Conservation (phyloP, 2,329 filamentous ascomycete species). For the Fusarium equiseti region DNA sequence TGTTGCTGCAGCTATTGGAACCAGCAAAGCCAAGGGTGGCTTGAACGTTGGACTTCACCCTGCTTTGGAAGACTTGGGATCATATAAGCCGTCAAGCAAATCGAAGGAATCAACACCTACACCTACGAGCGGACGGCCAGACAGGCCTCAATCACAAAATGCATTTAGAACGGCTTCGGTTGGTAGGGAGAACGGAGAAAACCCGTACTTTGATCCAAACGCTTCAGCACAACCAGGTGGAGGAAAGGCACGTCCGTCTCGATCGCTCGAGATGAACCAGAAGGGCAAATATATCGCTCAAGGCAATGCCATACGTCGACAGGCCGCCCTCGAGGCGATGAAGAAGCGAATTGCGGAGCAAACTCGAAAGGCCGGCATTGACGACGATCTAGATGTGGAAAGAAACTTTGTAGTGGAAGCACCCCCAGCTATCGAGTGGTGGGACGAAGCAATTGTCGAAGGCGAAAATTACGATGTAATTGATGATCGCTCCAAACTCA, state of each 20-base stretch:
- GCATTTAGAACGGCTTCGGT: slow-evolving; percentile 37
- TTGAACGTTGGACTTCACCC: slow-evolving; percentile 83
- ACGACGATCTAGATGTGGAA: slow-evolving; percentile 89
- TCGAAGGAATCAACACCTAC: slow-evolving; percentile 43
- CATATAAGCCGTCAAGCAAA: slow-evolving; percentile 61
- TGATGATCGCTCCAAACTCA: slow-evolving; percentile 73
- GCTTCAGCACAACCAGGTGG: slow-evolving; percentile 69
- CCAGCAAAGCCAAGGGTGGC: slow-evolving; percentile 71
- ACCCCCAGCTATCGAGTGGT: slow-evolving; percentile 95
- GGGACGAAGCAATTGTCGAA: slow-evolving; percentile 89
- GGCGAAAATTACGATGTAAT: slow-evolving; percentile 80
- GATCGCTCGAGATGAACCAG: slow-evolving; percentile 88
- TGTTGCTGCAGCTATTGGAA: slow-evolving; percentile 79
- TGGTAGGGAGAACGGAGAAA: slow-evolving; percentile 53
- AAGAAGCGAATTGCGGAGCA: slow-evolving; percentile 92
- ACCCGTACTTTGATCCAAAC: slow-evolving; percentile 86
- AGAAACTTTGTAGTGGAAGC: slow-evolving; percentile 87
- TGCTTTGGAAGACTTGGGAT: slow-evolving; percentile 71
- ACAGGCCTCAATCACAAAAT: slow-evolving; percentile 33
- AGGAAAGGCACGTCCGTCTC: slow-evolving; percentile 74
- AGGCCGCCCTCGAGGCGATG: slow-evolving; percentile 91
- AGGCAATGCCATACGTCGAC: slow-evolving; percentile 86
- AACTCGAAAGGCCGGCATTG: slow-evolving; percentile 89
- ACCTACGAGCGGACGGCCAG: slow-evolving; percentile 30
- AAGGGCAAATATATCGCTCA: slow-evolving; percentile 98